Base-by-base conservation (phyloP, 805 yeast genomes). In the Nakazawaea sp. region DNA sequence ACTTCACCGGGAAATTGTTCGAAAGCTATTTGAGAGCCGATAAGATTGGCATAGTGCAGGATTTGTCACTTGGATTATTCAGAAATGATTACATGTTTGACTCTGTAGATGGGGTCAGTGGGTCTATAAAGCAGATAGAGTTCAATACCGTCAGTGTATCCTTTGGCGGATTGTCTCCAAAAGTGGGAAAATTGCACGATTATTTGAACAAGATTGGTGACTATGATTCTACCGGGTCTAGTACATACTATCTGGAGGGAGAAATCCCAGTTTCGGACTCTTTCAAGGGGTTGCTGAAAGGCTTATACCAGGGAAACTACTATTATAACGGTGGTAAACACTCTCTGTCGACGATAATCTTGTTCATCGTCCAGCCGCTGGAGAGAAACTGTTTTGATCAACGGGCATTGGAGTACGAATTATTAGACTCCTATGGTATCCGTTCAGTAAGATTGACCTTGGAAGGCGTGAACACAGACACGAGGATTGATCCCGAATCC, bases 121-220 rank as follows among this genome's bases (percentile, higher is more conserved):
- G 59, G 11, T 55, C 58, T 19, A 81, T 90, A 50, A 89, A 90
- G 53, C 98, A 92, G 58, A 92, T 92, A 35, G 99, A 92, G 57
- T 90, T 90, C 64, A 92, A 92, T 59, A 89, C 98, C 1, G 86
- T 92, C 3, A 83, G 96, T 50, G 96, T 90, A 3, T 89, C 97
- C 1, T 92, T 92, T 63, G 96, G 95, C 16, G 97, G 95, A 0
- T 66, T 92, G 40, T 81, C 95, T 2, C 56, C 87, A 11, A 83
- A 81, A 53, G 90, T 86, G 18, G 83, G 92, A 16, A 66, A 74
- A 46, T 62, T 86, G 40, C 98, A 92, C 58, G 57, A 68, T 16
- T 85, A 72, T 48, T 58, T 82, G 50, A 81, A 83, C 52, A 51
- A 58, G 4, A 51, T 64, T 6, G 88, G 88, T 3, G 56, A 59